These are phyloP conservation scores for Ephemerocybe angulata DNA, from an alignment of 768 basidiomycete genomes.

Conservation along the genomic window DNA sequence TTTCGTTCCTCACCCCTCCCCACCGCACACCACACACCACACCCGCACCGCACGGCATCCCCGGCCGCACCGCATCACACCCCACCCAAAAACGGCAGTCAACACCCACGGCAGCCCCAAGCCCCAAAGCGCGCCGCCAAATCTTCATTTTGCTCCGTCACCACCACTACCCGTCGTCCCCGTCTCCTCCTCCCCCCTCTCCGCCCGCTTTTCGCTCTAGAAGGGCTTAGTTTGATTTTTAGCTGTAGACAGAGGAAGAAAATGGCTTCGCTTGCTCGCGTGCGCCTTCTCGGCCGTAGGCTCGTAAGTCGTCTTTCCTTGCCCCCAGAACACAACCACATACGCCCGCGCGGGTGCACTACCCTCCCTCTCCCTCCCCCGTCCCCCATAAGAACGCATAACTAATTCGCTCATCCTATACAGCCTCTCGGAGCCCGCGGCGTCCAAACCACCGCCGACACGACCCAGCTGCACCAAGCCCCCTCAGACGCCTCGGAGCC, in stretches of 20 bases:
- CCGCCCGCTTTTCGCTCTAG: conserved; percentile 18
- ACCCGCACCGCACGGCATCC: too few relatives aligned
- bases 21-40: too few relatives aligned
- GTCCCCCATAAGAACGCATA: background rate
- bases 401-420: background rate
- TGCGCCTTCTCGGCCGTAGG: too few relatives aligned
- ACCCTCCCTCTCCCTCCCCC: too few relatives aligned
- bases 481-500: conserved; percentile 52
- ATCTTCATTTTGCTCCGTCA: background rate
- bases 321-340: too few relatives aligned
- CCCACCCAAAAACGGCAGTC: background rate
- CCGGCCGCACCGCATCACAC: background rate
- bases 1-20: too few relatives aligned
- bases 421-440: conserved; percentile 34
- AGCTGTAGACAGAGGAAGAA: too few relatives aligned
- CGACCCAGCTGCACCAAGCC: conserved; percentile 54
- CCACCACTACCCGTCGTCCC: background rate
- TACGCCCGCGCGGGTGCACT: too few relatives aligned
- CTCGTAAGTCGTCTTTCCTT: too few relatives aligned
- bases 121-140: background rate
- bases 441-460: conserved; percentile 81
- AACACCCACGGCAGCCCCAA: background rate
- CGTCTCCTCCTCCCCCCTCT: conserved; percentile 17
- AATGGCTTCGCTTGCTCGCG: too few relatives aligned
- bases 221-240: too few relatives aligned